Evolutionary conservation across 352 stramenopile species (phyloP).

Genomic region (Phytopythium vexans): DNA sequence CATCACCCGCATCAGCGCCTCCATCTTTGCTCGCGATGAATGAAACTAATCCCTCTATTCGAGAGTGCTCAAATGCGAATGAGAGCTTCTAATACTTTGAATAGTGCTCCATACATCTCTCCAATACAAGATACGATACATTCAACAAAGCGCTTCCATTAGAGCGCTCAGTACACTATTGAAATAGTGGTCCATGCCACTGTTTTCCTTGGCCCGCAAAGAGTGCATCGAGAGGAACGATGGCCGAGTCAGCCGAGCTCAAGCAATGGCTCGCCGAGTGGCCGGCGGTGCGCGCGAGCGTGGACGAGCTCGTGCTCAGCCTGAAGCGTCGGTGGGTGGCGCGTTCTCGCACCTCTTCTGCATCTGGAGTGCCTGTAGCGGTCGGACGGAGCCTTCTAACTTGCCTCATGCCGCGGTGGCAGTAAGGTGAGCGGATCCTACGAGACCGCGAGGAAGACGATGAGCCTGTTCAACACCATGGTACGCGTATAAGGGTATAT

Average conservation of each 20-base stretch:
- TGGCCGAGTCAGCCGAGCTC: constrained; percentile 25
- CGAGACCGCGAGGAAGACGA: constrained; percentile 78
- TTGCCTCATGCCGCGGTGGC: background rate
- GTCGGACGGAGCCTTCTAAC: too few relatives aligned
- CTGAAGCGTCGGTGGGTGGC: constrained; percentile 66
- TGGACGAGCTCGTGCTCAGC: constrained; percentile 73
- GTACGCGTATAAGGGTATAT: constrained; percentile 19
- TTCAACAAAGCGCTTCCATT: too few relatives aligned
- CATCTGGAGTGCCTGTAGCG: too few relatives aligned
- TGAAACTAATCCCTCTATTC: too few relatives aligned
- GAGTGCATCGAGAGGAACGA: background rate
- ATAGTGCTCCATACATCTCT: too few relatives aligned
- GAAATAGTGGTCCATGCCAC: too few relatives aligned
- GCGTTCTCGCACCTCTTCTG: background rate
- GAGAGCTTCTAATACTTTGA: too few relatives aligned
- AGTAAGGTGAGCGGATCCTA: constrained; percentile 77
- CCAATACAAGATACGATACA: too few relatives aligned
- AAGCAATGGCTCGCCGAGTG: constrained; percentile 76
- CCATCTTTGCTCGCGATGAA: constrained; percentile 32
- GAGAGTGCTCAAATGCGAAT: too few relatives aligned
- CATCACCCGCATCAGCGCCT: constrained; percentile 71
- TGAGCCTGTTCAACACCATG: constrained; percentile 67
- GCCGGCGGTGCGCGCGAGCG: constrained; percentile 60
- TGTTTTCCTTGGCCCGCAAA: too few relatives aligned
- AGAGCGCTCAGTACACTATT: background rate